Base-by-base conservation (phyloP, 768 basidiomycete genomes). In the Russula abietina region DNA sequence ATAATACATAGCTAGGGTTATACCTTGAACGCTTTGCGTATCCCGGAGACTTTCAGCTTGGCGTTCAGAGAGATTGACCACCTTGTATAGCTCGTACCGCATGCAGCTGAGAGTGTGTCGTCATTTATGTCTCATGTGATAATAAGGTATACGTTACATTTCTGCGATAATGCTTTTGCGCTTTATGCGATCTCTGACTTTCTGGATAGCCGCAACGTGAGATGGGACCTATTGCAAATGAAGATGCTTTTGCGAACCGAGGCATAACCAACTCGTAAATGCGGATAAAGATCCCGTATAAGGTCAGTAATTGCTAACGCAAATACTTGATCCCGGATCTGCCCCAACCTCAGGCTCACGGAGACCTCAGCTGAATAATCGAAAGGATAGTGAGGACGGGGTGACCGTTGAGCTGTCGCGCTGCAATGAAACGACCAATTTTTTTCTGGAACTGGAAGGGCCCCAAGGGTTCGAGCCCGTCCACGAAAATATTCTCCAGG, bases 251-350 rank as follows among this genome's bases (percentile, higher is more conserved):
- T 14, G n/a, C 61, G n/a, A 22, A 62, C 61, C 24, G 55, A 43
- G 26, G 39, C 24, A 1, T 30, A 39, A 3, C 61, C 61, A 24
- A 62, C 55, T 12, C 36, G 61, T 19, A 62, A 43, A 28, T 38
- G 14, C 4, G 61, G 61, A 7, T 57, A 45, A 24, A 41, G 49
- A 4, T 11, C 4, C 32, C 52, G 55, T 36, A 62, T 62, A 12
- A 62, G 61, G 51, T 62, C 49, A 10, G 55, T 62, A 16, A 62
- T 19, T 12, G 17, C 61, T 16, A 62, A 24, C 24, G 39, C 32
- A 22, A 62, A 43, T 1, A 52, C 61, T 22, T 50, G 55, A 33
- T 51, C 61, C 5, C 61, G 55, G 49, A 62, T 57, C 2, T 62
- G 61, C 30, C 7, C 49, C 22, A 62, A 48, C 45, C 61, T 62